phyloP scores from a whole-genome alignment of 352 stramenopile species.

The Pythium biforme region DNA sequence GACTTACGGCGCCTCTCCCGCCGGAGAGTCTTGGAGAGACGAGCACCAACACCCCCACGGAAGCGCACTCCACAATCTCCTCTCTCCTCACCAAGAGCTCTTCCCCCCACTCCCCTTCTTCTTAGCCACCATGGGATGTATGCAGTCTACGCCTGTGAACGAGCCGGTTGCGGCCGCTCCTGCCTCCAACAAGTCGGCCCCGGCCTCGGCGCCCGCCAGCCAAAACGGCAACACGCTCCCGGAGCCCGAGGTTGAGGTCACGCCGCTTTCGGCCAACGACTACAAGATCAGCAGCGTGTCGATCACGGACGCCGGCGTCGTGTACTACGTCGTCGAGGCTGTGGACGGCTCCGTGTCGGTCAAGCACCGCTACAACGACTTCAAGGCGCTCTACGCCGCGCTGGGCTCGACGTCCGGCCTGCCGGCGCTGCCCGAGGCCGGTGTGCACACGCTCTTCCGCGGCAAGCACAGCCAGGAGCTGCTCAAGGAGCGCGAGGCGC shows the following conservation, averaged over 20 bases:
- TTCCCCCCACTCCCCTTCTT: neutral
- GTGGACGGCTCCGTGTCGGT: constrained; percentile 33
- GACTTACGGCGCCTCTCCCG: constrained; percentile 12
- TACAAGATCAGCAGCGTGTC: constrained; percentile 49
- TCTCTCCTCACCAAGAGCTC: constrained; percentile 16
- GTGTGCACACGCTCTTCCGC: constrained; percentile 47
- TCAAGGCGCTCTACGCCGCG: constrained; percentile 63
- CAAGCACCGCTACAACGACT: constrained; percentile 83
- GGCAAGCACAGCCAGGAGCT: constrained; percentile 52
- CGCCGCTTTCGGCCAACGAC: constrained; percentile 2
- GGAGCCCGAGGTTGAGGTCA: constrained; percentile 23
- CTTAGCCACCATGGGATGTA: constrained; percentile 56
- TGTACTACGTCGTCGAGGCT: constrained; percentile 67
- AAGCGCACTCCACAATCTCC: constrained; percentile 14
- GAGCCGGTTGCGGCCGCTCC: constrained; percentile 31
- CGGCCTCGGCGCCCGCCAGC: constrained; percentile 44
- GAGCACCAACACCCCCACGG: neutral
- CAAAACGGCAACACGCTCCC: constrained; percentile 25
- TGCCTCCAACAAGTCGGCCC: constrained; percentile 19
- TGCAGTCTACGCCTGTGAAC: constrained; percentile 60
- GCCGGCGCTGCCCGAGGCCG: constrained; percentile 51
- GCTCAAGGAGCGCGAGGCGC: constrained; percentile 58
- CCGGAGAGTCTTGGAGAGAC: neutral
- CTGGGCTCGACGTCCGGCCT: constrained; percentile 35
- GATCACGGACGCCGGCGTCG: constrained; percentile 61